Base-by-base conservation (phyloP, 1,139 yeast species). In the Diutina siamensis region DNA sequence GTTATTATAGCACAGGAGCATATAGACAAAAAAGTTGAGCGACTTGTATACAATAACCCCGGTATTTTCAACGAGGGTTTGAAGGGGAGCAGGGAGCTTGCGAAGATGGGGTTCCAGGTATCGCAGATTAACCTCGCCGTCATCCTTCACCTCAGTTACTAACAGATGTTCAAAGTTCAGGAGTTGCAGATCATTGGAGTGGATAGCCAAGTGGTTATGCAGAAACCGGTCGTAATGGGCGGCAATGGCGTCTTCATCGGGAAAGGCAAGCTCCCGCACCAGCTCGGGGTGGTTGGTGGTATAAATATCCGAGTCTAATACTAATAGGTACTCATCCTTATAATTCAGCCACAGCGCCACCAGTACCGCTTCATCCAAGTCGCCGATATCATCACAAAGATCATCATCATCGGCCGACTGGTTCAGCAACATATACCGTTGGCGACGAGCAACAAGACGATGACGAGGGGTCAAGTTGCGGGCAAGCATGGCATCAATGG, bases 381-480 rank as follows among this genome's bases (percentile, higher is more conserved):
- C 53, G 8, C 22, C 38, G 8, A 18, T 2, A 10, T 19, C 22
- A 13, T 35, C 38, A 13, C 22, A 19, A 15, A 47, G 51, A 13
- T 55, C 56, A 15, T 50, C 51, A 20, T 46, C 52, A 35, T 56
- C 57, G 15, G 21, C 40, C 10, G 45, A 44, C 20, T 60, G 61
- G 44, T 58, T 57, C 28, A 59, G 54, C 31, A 65, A 46, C 44
- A 67, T 58, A 58, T 71, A 80, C 45, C 86, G 64, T n/a, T 78
- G 56, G 47, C 81, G 63, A 50, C 71, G 68, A 45, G 70, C 65
- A 34, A 62, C 60, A 17, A 78, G 57, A 50, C 70, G 74, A 61
- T 54, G 62, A 46, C 59, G 65, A 20, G 77, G 87, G 57, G 67
- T 68, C 52, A 71, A 66, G n/a, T n/a, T n/a, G n/a, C n/a, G n/a